phyloP scores from a whole-genome alignment of 1,284 basidiomycete species.

The Bjerkandera adusta region DNA sequence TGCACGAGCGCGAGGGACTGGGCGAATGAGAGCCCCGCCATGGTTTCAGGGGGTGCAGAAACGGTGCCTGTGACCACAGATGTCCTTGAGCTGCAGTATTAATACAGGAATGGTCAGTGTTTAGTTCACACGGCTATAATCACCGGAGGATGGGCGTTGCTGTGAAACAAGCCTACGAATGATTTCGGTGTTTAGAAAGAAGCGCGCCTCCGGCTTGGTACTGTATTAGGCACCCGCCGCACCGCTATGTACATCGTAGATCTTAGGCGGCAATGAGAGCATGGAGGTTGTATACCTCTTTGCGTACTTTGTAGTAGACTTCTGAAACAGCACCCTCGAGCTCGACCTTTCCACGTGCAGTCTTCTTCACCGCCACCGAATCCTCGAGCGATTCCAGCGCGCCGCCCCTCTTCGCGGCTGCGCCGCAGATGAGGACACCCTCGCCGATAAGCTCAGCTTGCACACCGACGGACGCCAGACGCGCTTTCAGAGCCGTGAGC shows the following conservation, averaged over 20 bases:
- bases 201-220: too few species aligned
- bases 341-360: constrained; percentile 79
- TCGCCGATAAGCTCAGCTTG: constrained; percentile 92
- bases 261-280: constrained; percentile 74
- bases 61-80: too few species aligned
- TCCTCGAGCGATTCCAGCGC: constrained; percentile 56
- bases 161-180: too few species aligned
- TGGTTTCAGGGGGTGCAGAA: too few species aligned
- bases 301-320: constrained; percentile 84
- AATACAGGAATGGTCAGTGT: too few species aligned
- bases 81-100: too few species aligned
- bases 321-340: constrained; percentile 87
- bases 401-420: constrained; percentile 47
- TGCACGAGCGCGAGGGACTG: background rate
- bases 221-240: too few species aligned
- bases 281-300: constrained; percentile 86
- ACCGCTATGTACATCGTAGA: too few species aligned
- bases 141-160: too few species aligned
- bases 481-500: constrained; percentile 80
- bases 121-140: too few species aligned
- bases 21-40: background rate
- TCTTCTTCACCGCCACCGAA: constrained; percentile 86
- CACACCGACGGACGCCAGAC: constrained; percentile 71
- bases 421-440: constrained; percentile 91
- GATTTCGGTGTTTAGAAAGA: too few species aligned